Evolutionary conservation across 306 rosid species (phyloP).

Genomic region (Macrotyloma uniflorum): DNA sequence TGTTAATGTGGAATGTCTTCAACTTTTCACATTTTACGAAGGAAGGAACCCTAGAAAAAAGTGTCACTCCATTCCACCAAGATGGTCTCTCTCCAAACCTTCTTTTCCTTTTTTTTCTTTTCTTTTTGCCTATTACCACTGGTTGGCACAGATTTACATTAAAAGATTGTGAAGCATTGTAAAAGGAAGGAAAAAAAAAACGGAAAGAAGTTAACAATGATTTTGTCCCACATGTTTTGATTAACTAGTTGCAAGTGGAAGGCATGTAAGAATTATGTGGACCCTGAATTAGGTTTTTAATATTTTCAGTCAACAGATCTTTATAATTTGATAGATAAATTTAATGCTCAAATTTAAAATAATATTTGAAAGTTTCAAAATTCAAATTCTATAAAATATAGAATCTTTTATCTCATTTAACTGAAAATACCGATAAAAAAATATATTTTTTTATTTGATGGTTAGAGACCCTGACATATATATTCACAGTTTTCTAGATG

Average conservation of each 20-base stretch:
- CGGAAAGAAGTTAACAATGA: constrained; percentile 12
- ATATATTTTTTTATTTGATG: neutral
- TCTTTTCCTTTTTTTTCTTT: neutral
- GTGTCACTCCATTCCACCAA: constrained; percentile 24
- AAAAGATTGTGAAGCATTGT: neutral
- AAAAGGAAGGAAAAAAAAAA: neutral
- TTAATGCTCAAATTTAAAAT: no score
- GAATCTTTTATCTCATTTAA: neutral
- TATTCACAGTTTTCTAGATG: no score
- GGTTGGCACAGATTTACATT: neutral
- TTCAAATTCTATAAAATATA: neutral
- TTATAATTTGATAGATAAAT: no score
- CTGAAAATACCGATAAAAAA: no score
- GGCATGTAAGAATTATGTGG: constrained; percentile 28
- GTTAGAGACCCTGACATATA: neutral
- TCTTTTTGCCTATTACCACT: neutral
- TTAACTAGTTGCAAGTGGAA: neutral
- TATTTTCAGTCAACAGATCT: no score
- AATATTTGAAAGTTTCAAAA: no score
- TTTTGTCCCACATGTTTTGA: constrained; percentile 24
- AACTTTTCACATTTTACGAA: constrained; percentile 29
- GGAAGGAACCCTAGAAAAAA: constrained; percentile 27
- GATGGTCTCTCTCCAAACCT: constrained; percentile 6
- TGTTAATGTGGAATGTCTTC: constrained; percentile 5
- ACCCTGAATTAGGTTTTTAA: neutral